phyloP scores from a whole-genome alignment of 129 eudicot species.

The Cynara cardunculus region DNA sequence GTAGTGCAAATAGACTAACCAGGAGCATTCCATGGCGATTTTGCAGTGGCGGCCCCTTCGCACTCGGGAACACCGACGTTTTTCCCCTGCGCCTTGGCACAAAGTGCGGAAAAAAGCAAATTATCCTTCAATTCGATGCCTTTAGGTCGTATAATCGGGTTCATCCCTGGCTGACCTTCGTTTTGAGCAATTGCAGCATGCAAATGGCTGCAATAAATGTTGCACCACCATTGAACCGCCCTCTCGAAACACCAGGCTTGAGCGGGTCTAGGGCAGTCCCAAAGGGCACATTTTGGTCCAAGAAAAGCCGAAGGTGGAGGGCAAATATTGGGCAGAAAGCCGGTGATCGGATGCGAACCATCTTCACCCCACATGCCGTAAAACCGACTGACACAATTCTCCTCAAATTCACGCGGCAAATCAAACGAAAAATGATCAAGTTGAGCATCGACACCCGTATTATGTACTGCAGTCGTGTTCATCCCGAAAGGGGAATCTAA shows the following conservation, averaged over 20 bases:
- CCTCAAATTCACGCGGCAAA: conserved; percentile 38
- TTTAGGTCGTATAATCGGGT: conserved; percentile 73
- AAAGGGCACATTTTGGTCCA: conserved; percentile 90
- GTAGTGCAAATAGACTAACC: conserved; percentile 33
- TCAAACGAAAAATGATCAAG: conserved; percentile 44
- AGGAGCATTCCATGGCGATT: conserved; percentile 94
- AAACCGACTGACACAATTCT: conserved; percentile 30
- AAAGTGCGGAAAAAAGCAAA: conserved; percentile 72
- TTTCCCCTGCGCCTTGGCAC: conserved; percentile 75
- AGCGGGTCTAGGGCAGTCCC: conserved; percentile 68
- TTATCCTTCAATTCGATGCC: conserved; percentile 85
- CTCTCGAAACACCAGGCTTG: conserved; percentile 31
- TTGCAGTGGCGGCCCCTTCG: conserved; percentile 85
- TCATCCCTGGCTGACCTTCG: conserved; percentile 74
- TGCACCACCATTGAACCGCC: conserved; percentile 63
- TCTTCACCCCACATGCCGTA: conserved; percentile 35
- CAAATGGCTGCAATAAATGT: conserved; percentile 65
- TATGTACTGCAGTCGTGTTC: conserved; percentile 29
- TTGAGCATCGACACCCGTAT: conserved; percentile 25
- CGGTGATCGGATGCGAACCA: conserved; percentile 33
- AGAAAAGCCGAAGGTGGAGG: conserved; percentile 88
- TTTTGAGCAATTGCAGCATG: conserved; percentile 68
- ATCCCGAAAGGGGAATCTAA: conserved; percentile 28
- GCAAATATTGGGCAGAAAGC: conserved; percentile 44
- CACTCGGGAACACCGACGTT: conserved; percentile 87